Percentiles rank a stretch among this genome's conserved stretches.
Evolutionary conservation across 2,329 filamentous ascomycete genomes (phyloP).

Genomic region (Lasiodiplodia hormozganensis): DNA sequence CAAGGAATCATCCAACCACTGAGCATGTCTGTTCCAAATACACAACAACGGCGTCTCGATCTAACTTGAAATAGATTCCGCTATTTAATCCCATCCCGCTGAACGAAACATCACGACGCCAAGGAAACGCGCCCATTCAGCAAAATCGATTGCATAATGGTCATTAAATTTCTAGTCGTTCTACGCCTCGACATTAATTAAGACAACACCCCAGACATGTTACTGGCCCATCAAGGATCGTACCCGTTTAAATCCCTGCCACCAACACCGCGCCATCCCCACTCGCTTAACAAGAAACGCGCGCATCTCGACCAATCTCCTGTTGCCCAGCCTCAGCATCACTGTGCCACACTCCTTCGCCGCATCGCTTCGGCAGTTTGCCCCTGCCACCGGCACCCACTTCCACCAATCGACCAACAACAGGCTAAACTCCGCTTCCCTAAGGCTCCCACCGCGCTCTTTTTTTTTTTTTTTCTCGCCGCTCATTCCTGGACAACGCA

Average conservation of each 20-base stretch:
- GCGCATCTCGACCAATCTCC: neutral
- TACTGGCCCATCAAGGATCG: neutral
- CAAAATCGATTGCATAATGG: neutral
- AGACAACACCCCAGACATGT: neutral
- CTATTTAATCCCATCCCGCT: neutral
- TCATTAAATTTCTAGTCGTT: neutral
- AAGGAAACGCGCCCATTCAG: neutral
- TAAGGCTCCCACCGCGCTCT: neutral
- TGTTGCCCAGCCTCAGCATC: neutral
- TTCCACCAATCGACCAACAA: too few species aligned
- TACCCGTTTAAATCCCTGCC: neutral
- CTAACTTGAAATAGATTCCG: neutral
- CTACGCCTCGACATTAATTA: neutral
- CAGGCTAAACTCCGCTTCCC: too few species aligned
- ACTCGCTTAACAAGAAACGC: neutral
- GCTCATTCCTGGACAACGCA: neutral
- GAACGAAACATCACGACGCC: neutral
- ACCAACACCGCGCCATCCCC: conserved; percentile 5
- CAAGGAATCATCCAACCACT: neutral
- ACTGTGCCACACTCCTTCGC: neutral
- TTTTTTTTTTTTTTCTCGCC: neutral
- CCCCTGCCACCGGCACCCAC: neutral
- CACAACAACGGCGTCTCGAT: neutral
- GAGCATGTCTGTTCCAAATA: neutral
- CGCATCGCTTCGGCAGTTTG: neutral